phyloP scores from a whole-genome alignment of 768 basidiomycete species.

The Boletus vinaceobasis region DNA sequence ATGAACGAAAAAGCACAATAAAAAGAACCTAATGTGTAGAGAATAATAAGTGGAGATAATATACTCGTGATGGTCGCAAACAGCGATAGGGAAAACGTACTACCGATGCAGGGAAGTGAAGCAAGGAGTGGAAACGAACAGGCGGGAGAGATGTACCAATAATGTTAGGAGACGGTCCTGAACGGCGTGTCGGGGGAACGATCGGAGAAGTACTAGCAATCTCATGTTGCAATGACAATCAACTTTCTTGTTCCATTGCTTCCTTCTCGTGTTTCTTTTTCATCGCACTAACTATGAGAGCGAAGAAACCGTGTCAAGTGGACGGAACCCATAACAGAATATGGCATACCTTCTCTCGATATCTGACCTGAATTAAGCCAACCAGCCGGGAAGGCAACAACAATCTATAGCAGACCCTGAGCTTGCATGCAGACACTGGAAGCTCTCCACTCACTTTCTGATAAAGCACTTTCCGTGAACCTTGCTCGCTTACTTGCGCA shows the following conservation, averaged over 20 bases:
- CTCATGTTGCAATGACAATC: conserved; percentile 1
- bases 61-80: conserved; percentile 5
- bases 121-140: not conserved
- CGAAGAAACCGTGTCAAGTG: not conserved
- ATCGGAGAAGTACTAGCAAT: not conserved
- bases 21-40: conserved; percentile 15
- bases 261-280: conserved; percentile 80
- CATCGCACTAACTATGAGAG: conserved; percentile 67
- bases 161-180: conserved; percentile 17
- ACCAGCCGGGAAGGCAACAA: conserved; percentile 74
- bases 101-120: not conserved
- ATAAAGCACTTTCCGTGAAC: conserved; percentile 74
- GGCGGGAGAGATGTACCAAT: conserved; percentile 12
- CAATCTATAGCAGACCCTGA: conserved; percentile 46
- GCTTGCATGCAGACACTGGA: not conserved
- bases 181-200: not conserved
- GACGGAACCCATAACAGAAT: not conserved
- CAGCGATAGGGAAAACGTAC: not conserved
- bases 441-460: conserved; percentile 51
- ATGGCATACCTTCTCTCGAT: conserved; percentile 71
- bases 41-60: conserved; percentile 15
- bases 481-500: conserved; percentile 76
- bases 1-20: not conserved
- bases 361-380: conserved; percentile 88
- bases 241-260: conserved; percentile 54